These are phyloP conservation scores for Phytopythium mirpurense DNA, from an alignment of 352 stramenopile genomes.

Conservation along the genomic window DNA sequence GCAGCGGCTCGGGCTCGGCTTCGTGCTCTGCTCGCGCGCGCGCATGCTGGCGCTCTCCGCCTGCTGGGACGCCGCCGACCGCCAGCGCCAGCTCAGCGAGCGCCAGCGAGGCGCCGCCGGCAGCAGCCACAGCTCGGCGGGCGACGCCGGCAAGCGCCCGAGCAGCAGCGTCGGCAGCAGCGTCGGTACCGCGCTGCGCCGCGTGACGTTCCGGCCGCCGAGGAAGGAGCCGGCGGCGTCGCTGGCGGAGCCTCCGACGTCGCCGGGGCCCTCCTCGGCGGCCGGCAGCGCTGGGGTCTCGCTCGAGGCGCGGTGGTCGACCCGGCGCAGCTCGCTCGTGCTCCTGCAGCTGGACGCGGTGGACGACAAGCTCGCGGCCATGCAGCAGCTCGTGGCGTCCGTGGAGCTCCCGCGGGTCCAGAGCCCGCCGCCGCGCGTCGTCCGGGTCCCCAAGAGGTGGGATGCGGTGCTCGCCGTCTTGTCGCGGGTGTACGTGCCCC, in stretches of 20 bases:
- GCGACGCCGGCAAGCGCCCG: not conserved
- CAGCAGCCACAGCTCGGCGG: not conserved
- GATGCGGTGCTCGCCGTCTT: not conserved
- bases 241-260: not conserved
- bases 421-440: constrained; percentile 46
- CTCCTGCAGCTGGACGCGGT: constrained; percentile 42
- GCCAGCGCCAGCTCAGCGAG: constrained; percentile 61
- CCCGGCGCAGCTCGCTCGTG: constrained; percentile 10
- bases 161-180: constrained; percentile 1
- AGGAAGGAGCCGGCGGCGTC: not conserved
- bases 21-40: constrained; percentile 49
- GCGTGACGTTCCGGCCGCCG: not conserved
- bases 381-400: constrained; percentile 75
- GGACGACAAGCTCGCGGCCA: constrained; percentile 52
- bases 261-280: not conserved
- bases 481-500: not conserved
- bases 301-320: not conserved
- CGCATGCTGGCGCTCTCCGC: constrained; percentile 49
- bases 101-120: constrained; percentile 16
- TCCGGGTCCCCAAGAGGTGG: constrained; percentile 65
- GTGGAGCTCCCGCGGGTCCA: constrained; percentile 75
- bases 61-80: constrained; percentile 58
- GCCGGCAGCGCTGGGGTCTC: not conserved
- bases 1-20: constrained; percentile 42
- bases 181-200: not conserved